These are phyloP conservation scores for Botryotinia calthae DNA, from an alignment of 2,329 filamentous ascomycete genomes.

Conservation along the genomic window DNA sequence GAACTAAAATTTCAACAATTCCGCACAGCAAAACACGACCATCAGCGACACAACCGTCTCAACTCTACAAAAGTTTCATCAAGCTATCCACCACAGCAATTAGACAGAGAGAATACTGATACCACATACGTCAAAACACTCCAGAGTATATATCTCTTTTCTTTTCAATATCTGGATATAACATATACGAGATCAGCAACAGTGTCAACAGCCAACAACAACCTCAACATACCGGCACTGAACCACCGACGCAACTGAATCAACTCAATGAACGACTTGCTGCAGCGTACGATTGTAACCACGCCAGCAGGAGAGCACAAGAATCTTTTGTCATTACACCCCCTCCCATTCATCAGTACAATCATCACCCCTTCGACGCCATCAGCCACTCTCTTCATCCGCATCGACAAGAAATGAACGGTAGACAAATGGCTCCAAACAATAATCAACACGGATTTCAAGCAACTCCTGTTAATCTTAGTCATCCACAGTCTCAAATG, in stretches of 20 bases:
- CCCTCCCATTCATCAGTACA: too few species aligned
- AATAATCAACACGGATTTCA: too few species aligned
- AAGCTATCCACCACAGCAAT: not conserved
- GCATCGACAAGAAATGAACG: too few species aligned
- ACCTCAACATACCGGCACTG: not conserved
- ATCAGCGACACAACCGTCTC: too few species aligned
- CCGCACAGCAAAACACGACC: too few species aligned
- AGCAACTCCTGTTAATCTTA: not conserved
- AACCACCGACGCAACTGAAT: accelerated
- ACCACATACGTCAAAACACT: not conserved
- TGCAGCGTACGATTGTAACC: accelerated
- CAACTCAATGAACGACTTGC: too few species aligned
- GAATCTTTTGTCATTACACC: accelerated
- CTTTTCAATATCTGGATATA: not conserved
- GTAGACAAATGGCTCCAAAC: too few species aligned
- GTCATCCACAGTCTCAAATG: too few species aligned
- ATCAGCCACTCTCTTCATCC: too few species aligned
- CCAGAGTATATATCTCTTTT: not conserved
- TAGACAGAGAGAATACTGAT: not conserved
- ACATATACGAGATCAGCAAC: not conserved
- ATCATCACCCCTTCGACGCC: too few species aligned
- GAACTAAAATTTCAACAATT: not conserved
- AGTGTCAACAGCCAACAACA: not conserved
- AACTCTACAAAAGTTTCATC: not conserved
- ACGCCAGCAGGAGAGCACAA: not conserved